Evolutionary conservation across 257 asterid species (phyloP).

Genomic region (Solanum gracilifrons): DNA sequence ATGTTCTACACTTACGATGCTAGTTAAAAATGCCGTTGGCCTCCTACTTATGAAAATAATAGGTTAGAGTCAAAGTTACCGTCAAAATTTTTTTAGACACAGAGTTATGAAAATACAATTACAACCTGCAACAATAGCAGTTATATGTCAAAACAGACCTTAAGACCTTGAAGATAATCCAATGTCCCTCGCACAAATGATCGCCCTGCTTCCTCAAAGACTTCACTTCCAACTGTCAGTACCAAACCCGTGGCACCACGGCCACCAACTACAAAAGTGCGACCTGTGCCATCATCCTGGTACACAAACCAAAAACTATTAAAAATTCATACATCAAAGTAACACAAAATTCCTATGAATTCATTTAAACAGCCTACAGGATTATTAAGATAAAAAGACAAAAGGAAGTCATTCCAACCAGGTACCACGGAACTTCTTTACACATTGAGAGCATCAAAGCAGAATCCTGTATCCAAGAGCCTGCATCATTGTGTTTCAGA

Average conservation of each 20-base stretch:
- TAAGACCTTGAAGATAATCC: conserved; percentile 95
- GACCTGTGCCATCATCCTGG: conserved; percentile 90
- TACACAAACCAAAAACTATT: neutral
- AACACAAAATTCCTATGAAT: neutral
- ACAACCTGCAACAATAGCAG: neutral
- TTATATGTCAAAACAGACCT: conserved; percentile 34
- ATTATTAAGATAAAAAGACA: neutral
- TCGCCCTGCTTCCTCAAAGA: conserved; percentile 91
- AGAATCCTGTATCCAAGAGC: conserved; percentile 99
- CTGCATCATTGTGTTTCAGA: conserved; percentile 95
- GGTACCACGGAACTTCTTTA: conserved; percentile 97
- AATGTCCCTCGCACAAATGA: conserved; percentile 93
- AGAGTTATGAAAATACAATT: neutral
- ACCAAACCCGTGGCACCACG: conserved; percentile 95
- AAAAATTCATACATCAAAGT: neutral
- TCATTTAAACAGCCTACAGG: neutral
- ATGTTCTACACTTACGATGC: neutral
- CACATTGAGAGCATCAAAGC: conserved; percentile 95
- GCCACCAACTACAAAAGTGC: conserved; percentile 85
- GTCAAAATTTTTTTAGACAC: neutral
- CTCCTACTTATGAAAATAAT: neutral
- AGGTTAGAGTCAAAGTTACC: neutral
- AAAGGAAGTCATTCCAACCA: conserved; percentile 43
- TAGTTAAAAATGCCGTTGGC: neutral
- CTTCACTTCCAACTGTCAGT: conserved; percentile 83